Evolutionary conservation across 2,329 filamentous ascomycete species (phyloP), one percentile per base, ranked within the genome.

Genomic region (Neopestalotiopsis rosae): DNA sequence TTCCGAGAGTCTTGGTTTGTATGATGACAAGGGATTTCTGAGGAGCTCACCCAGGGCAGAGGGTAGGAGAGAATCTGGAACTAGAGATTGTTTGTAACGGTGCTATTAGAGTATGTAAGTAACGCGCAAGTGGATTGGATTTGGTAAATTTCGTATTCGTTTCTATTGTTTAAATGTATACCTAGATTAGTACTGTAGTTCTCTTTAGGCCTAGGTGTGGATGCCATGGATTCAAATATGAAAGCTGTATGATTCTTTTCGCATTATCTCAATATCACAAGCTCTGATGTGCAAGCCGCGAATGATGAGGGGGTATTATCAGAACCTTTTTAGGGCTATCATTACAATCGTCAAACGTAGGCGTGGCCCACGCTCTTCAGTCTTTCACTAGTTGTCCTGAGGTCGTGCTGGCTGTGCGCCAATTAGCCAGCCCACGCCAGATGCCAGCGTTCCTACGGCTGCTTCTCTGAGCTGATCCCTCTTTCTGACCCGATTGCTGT

Each of bases 391-490:
- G 63, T n/a, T 28, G 17, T 76, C 77, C 61, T 62, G 59, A 20
- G 59, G 59, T 62, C 59, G 59, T 62, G 74, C 72, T 24, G 83
- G 82, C 71, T 84, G 85, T 2, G 89, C 90, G 6, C 88, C 89
- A 69, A 92, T 86, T 61, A 92, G 78, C 90, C 90, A 92, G 0
- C 90, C 90, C 30, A 92, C 87, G 20, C 90, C 88, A 58, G 88
- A 89, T 2, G 90, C 90, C 61, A 92, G 77, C 1, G 89, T 90
- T n/a, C 89, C 89, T 67, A 91, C 89, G 9, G 90, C 90, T 45
- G 86, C 90, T 69, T 91, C 90, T 71, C 89, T 84, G 56, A 92
- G 75, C 78, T 92, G 91, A 77, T 95, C 93, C 73, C 93, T 86
- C 83, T 91, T 95, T 74, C 93, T 87, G 49, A 88, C 84, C 68